A percentile compares a stretch with the other conserved stretches of the same genome.
Evolutionary conservation across 2,329 filamentous ascomycete species (phyloP).

Genomic region (Lasiodiplodia sp.): DNA sequence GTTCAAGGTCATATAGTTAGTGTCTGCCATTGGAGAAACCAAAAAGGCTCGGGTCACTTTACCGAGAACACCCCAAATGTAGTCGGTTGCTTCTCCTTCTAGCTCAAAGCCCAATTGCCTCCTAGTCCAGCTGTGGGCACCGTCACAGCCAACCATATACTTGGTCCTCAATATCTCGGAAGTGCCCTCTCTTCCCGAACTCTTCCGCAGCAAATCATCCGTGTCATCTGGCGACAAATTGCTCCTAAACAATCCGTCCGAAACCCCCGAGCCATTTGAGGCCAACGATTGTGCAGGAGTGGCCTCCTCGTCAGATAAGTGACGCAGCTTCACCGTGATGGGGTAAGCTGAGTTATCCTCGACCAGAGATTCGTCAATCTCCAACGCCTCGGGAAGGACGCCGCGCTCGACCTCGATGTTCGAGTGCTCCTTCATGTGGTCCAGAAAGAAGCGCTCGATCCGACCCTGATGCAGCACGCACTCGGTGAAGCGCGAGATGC

Average conservation of each 20-base stretch:
- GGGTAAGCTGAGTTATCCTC: constrained; percentile 64
- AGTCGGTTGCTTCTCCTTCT: constrained; percentile 63
- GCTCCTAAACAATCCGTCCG: constrained; percentile 66
- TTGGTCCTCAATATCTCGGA: constrained; percentile 61
- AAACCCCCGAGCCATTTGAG: constrained; percentile 35
- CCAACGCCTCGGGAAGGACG: constrained; percentile 63
- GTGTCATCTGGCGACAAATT: constrained; percentile 66
- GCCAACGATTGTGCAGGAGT: constrained; percentile 53
- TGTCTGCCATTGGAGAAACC: constrained; percentile 33
- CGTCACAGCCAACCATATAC: constrained; percentile 73
- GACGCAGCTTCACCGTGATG: constrained; percentile 65
- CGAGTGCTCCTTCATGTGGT: constrained; percentile 64
- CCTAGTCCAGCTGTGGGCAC: constrained; percentile 71
- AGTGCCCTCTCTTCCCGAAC: constrained; percentile 43
- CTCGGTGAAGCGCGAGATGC: constrained; percentile 69
- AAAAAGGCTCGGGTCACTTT: neutral
- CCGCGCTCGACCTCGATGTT: constrained; percentile 64
- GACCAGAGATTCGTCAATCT: constrained; percentile 60
- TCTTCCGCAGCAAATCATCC: constrained; percentile 57
- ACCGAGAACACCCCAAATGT: constrained; percentile 61
- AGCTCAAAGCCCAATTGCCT: constrained; percentile 64
- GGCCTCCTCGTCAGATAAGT: constrained; percentile 65
- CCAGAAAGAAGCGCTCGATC: constrained; percentile 72
- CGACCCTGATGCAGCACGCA: constrained; percentile 75
- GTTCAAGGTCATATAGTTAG: constrained; percentile 32